These are phyloP conservation scores for Fusarium sp. DNA, from an alignment of 2,329 filamentous ascomycete genomes.

Conservation along the genomic window DNA sequence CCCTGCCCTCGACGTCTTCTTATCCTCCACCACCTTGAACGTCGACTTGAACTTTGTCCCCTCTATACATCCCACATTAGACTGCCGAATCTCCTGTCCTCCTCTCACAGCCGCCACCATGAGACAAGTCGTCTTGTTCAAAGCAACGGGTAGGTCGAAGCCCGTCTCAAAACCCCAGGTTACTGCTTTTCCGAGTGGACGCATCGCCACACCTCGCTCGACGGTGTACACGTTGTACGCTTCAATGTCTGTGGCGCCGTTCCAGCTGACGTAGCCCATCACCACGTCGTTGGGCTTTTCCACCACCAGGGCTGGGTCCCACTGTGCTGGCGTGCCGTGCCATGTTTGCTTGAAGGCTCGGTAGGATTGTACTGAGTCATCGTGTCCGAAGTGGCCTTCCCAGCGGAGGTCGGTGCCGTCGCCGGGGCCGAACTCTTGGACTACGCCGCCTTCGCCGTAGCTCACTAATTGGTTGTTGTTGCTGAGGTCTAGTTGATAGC, in stretches of 20 bases:
- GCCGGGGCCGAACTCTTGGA: constrained; percentile 41
- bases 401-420: constrained; percentile 39
- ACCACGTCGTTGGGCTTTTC: constrained; percentile 9
- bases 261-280: constrained; percentile 42
- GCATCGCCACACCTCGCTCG: background rate
- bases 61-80: constrained; percentile 36
- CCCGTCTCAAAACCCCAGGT: constrained; percentile 41
- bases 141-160: constrained; percentile 27
- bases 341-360: constrained; percentile 42
- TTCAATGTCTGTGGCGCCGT: constrained; percentile 43
- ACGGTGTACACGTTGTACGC: constrained; percentile 38
- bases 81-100: constrained; percentile 32
- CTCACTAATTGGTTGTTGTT: constrained; percentile 42
- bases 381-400: constrained; percentile 40
- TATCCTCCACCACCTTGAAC: background rate
- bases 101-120: constrained; percentile 34
- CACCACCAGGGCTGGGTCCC: constrained; percentile 26
- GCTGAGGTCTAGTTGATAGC: constrained; percentile 26
- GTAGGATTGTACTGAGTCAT: constrained; percentile 37
- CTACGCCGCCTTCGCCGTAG: constrained; percentile 39
- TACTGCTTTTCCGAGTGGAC: background rate
- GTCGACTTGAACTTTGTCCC: constrained; percentile 29
- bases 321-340: constrained; percentile 36
- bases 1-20: background rate
- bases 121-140: constrained; percentile 35